Base-by-base conservation (phyloP, 179 eudicot genomes). In the Corrigiola litoralis region DNA sequence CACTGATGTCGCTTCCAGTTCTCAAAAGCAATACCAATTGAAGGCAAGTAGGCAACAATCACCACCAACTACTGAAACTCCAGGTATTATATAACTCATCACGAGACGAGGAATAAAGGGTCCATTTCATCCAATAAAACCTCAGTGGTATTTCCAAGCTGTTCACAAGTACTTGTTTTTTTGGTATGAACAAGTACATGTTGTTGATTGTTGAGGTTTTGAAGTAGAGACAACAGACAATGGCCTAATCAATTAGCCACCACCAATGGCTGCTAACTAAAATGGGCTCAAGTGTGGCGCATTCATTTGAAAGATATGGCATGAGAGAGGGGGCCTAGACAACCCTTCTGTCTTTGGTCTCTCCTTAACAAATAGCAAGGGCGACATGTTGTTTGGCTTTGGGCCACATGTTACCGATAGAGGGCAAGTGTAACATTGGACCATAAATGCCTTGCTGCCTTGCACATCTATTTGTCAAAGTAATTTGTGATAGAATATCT, bases 161-260 rank as follows among this genome's bases (percentile, higher is more conserved):
- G 65, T 45, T 45, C 58, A 68, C 58, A 47, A 58, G 72, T 47
- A 68, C 40, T 55, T 44, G 60, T 33, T 55, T 33, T n/a, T n/a
- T n/a, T n/a, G n/a, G n/a, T n/a, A n/a, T n/a, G n/a, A n/a, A 68
- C 58, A 47, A 58, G 72, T 47, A 68, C 40, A 42, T 44, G 28
- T 29, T 61, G 66, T 65, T 37, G 49, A 58, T 29, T 67, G 52
- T 67, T 68, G 58, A 68, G 72, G 65, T 67, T 36, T 23, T 25
- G 36, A 34, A 25, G 13, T 1, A 58, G 56, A 58, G 71, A 67
- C 63, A 67, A 67, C 41, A 44, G 63, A 57, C 25, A 29, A 58
- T 57, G 71, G 71, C 38, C 48, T 32, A 67, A 57, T 67, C 47
- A 56, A 67, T 29, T 1, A 55, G 47, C 47, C 31, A 58, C 29